Evolutionary conservation across 2,329 filamentous ascomycete genomes (phyloP).

Genomic region (Diaporthe nobilis): DNA sequence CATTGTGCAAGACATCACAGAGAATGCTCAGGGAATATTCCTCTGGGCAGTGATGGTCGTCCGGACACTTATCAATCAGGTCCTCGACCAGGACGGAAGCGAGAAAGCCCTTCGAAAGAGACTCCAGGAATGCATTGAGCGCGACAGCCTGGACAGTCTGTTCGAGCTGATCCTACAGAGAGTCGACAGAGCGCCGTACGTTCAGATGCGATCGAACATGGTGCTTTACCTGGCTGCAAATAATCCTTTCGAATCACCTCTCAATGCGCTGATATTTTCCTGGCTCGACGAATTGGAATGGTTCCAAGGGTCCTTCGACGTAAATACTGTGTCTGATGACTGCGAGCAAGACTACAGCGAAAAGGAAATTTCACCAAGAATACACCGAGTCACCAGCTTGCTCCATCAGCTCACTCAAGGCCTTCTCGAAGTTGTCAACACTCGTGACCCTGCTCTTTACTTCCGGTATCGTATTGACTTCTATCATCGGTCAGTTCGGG

Average conservation of each 20-base stretch:
- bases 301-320: neutral
- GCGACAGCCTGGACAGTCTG: slow-evolving; percentile 9
- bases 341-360: neutral
- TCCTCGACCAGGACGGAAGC: slow-evolving; percentile 3
- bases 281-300: slow-evolving; percentile 17
- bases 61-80: neutral
- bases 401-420: slow-evolving; percentile 23
- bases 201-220: slow-evolving; percentile 8
- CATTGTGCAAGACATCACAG: slow-evolving; percentile 6
- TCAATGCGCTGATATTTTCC: neutral
- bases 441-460: neutral
- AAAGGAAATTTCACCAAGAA: neutral
- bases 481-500: slow-evolving; percentile 6
- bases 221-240: slow-evolving; percentile 15
- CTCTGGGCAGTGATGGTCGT: slow-evolving; percentile 22
- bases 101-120: neutral
- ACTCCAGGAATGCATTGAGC: slow-evolving; percentile 9
- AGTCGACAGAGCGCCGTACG: neutral
- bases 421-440: slow-evolving; percentile 10
- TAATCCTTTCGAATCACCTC: slow-evolving; percentile 14
- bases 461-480: slow-evolving; percentile 1
- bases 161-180: slow-evolving; percentile 20
- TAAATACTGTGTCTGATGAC: too few species aligned
- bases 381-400: slow-evolving; percentile 2
- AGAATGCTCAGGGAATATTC: slow-evolving; percentile 19